These are phyloP conservation scores for Pseudogymnoascus sp. DNA, from an alignment of 2,329 filamentous ascomycete genomes.

Conservation along the genomic window DNA sequence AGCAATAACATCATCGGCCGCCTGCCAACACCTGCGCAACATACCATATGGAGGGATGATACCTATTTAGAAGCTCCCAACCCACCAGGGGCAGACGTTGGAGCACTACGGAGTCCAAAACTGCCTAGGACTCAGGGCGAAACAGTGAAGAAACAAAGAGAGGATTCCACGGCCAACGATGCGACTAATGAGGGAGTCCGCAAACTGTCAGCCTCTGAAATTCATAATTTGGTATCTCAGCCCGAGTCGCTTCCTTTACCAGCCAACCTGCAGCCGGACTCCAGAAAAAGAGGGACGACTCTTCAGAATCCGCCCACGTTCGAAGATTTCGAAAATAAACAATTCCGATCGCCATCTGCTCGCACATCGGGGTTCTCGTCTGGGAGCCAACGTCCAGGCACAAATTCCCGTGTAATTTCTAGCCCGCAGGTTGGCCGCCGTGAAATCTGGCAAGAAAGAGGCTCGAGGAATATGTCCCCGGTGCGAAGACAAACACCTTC, in stretches of 20 bases:
- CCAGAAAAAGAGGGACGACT: background rate
- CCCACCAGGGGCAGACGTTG: background rate
- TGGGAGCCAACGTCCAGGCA: background rate
- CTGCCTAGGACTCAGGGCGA: slow-evolving; percentile 27
- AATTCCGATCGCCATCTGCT: slow-evolving; percentile 11
- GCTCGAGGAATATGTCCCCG: slow-evolving; percentile 16
- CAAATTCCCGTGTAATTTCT: background rate
- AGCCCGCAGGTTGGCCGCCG: background rate
- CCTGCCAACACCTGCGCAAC: background rate
- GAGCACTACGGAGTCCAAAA: slow-evolving; percentile 17
- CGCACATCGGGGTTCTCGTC: slow-evolving; percentile 15
- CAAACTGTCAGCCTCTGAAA: slow-evolving; percentile 50
- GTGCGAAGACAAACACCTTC: slow-evolving; percentile 21
- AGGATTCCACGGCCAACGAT: slow-evolving; percentile 9
- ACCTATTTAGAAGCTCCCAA: background rate
- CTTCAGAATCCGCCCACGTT: background rate
- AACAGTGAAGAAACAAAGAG: slow-evolving; percentile 20
- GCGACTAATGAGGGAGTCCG: slow-evolving; percentile 37
- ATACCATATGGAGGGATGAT: slow-evolving; percentile 1
- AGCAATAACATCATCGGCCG: slow-evolving; percentile 1
- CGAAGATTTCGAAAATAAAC: slow-evolving; percentile 7
- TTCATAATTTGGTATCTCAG: slow-evolving; percentile 49
- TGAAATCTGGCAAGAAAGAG: background rate
- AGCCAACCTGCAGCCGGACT: slow-evolving; percentile 23
- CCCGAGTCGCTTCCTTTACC: slow-evolving; percentile 53